Percentiles rank a stretch among this genome's conserved stretches.
Conservation (phyloP, 1,284 basidiomycete genomes). For the Rhodotorula sp. region DNA sequence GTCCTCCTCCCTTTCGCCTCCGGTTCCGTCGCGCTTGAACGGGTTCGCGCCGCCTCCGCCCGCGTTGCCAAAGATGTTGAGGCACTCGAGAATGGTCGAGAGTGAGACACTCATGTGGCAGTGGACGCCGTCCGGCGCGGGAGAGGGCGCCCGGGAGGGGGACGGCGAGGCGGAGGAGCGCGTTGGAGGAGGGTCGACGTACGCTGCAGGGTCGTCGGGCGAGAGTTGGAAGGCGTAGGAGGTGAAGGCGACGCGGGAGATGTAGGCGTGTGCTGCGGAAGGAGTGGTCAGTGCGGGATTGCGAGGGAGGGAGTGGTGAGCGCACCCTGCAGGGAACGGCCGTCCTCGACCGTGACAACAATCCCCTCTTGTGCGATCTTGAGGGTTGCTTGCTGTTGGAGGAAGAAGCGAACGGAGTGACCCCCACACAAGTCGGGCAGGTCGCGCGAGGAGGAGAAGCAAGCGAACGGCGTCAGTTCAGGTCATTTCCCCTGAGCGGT, state of each 20-base stretch:
- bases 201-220: not conserved
- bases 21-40: conserved; percentile 29
- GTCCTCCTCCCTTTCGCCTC: not conserved
- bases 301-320: not conserved
- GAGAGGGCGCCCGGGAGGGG: conserved; percentile 45
- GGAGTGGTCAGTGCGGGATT: not conserved
- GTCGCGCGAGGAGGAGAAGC: not conserved
- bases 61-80: conserved; percentile 89
- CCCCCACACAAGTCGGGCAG: not conserved
- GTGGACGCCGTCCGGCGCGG: conserved; percentile 34
- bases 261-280: conserved; percentile 74
- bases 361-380: conserved; percentile 70
- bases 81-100: conserved; percentile 77
- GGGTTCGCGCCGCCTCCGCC: conserved; percentile 40
- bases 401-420: not conserved
- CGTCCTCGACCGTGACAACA: conserved; percentile 83
- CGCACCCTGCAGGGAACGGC: conserved; percentile 53
- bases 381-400: conserved; percentile 70
- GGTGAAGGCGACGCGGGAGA: conserved; percentile 75
- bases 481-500: too few species aligned
- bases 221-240: conserved; percentile 62
- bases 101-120: conserved; percentile 76
- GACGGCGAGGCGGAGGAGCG: conserved; percentile 34
- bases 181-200: conserved; percentile 45
- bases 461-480: not conserved